Evolutionary conservation across 768 basidiomycete species (phyloP).

Genomic region (Pulveroboletus ravenelii): DNA sequence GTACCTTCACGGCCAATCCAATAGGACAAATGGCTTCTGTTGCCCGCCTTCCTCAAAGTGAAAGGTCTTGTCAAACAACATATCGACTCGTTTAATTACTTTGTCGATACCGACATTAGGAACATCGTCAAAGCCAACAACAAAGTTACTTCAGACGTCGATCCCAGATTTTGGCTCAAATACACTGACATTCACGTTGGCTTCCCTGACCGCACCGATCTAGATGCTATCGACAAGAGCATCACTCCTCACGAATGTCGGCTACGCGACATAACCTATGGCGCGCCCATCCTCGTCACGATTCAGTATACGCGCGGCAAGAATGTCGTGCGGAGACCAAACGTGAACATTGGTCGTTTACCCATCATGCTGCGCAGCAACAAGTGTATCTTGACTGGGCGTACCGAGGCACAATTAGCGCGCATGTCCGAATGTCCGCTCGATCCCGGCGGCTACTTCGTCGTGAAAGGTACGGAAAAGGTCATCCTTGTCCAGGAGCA

Average conservation of each 20-base stretch:
- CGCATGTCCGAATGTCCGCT: constrained; percentile 95
- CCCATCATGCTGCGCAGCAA: constrained; percentile 97
- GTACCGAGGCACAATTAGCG: constrained; percentile 78
- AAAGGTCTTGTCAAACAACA: constrained; percentile 99
- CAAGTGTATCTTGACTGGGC: constrained; percentile 85
- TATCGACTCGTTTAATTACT: constrained; percentile 98
- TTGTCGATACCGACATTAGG: constrained; percentile 95
- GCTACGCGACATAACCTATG: constrained; percentile 90
- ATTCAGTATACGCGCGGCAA: constrained; percentile 93
- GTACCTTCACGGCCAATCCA: background rate
- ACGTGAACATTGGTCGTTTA: constrained; percentile 83
- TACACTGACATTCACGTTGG: constrained; percentile 95
- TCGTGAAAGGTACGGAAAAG: constrained; percentile 98
- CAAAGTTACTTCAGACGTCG: constrained; percentile 93
- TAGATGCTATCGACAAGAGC: constrained; percentile 67
- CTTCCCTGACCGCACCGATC: constrained; percentile 84
- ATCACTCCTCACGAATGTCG: constrained; percentile 98
- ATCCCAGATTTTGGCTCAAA: constrained; percentile 94
- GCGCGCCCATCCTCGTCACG: constrained; percentile 88
- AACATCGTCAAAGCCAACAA: constrained; percentile 93
- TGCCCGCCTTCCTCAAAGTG: constrained; percentile 94
- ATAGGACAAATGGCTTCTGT: constrained; percentile 97
- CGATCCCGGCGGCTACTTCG: constrained; percentile 99
- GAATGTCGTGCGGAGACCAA: constrained; percentile 75
- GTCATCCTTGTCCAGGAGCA: constrained; percentile 99